Evolutionary conservation across 805 yeast genomes (phyloP), one percentile per base, ranked within the genome.

Genomic region (Dipodascus albidus): DNA sequence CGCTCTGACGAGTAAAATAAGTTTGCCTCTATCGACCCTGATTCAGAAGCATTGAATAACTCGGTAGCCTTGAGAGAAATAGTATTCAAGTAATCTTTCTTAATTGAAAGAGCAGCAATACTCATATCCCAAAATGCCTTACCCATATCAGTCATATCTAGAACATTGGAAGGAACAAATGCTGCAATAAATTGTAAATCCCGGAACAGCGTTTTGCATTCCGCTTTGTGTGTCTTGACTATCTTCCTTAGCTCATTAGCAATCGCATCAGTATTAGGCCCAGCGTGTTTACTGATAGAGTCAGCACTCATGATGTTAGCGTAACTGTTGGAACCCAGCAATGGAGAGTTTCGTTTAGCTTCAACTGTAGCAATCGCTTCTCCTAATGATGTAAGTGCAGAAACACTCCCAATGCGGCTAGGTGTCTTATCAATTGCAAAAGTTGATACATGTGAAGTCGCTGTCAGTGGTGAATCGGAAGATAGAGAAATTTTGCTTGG

Each of bases 111-210:
- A 2, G 70, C 70, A 2, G 70, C 71, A 42, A 65, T 61, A 33
- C 64, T 60, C 23, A 68, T 69, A 49, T 68, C 71, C 63, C 68
- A 65, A 50, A 68, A 68, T 17, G 68, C 67, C 51, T 62, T 62
- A 33, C 67, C 67, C 3, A 55, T 55, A 47, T 62, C 65, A 2
- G 62, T 62, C 54, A 60, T 27, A 24, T 65, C 69, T 24, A 67
- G 59, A 6, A 60, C 55, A 14, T 53, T 52, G 1, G 66, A 57
- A 3, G 68, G 65, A 1, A 66, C 67, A 51, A 67, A 61, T 8
- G 69, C 61, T 1, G 70, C 62, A 27, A 68, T 61, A 22, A 64
- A 56, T 52, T 68, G 71, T 33, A 68, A 54, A 51, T 68, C 72
- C 14, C 69, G 53, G 50, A 62, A 68, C 20, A 68, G 55, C 0